A percentile compares a stretch with the other conserved stretches of the same genome.
Conservation (phyloP, 169 alveolate genomes). For the Cryptosporidium felis region DNA sequence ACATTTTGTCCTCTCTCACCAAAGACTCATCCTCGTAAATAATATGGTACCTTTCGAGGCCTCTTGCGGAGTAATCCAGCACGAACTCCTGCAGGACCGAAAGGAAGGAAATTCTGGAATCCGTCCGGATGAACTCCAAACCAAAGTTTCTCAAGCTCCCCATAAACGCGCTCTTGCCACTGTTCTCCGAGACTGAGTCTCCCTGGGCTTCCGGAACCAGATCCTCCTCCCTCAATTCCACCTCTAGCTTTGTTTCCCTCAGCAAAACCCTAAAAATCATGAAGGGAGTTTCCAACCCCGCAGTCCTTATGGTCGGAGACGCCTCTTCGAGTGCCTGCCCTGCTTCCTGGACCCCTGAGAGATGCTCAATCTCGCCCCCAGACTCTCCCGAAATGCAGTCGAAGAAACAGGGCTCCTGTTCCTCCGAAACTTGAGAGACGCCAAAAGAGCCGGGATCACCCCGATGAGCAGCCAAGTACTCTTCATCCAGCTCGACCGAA, state of each 20-base stretch:
- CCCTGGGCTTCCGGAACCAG: not conserved
- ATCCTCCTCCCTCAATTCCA: not conserved
- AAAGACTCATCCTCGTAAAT: conserved; percentile 29
- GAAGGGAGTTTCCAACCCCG: conserved; percentile 52
- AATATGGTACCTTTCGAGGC: conserved; percentile 14
- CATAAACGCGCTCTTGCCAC: not conserved
- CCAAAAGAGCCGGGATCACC: too few relatives aligned
- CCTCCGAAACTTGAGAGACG: not conserved
- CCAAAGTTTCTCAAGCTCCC: conserved; percentile 46
- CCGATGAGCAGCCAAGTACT: too few relatives aligned
- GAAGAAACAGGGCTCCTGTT: conserved; percentile 1
- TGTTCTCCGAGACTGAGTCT: not conserved
- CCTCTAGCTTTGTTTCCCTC: conserved; percentile 52
- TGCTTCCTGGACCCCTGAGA: not conserved
- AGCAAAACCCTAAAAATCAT: conserved; percentile 32
- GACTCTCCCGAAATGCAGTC: conserved; percentile 55
- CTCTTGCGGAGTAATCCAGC: conserved; percentile 16
- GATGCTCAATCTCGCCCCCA: not conserved
- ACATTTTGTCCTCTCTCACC: not conserved
- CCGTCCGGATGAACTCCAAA: conserved; percentile 41
- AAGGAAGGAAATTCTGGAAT: conserved; percentile 22
- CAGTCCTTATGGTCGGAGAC: not conserved
- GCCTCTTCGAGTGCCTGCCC: not conserved
- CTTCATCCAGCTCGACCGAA: conserved; percentile 31
- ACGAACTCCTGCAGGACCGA: conserved; percentile 42